These are phyloP conservation scores for Hibiscus trionum DNA, from an alignment of 345 rosid genomes.

Conservation along the genomic window DNA sequence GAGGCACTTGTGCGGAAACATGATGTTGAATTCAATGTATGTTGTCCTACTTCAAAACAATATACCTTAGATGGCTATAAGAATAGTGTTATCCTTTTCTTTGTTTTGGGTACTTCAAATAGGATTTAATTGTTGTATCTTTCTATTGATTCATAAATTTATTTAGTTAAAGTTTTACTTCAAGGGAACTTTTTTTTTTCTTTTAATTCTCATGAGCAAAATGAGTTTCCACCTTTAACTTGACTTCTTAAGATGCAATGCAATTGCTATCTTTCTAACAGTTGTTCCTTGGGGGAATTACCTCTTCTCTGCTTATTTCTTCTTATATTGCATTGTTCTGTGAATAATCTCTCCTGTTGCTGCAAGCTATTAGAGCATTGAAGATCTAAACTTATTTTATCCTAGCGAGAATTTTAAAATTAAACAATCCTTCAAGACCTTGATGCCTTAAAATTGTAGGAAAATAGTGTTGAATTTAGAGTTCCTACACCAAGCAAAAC, in stretches of 20 bases:
- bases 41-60: constrained; percentile 8
- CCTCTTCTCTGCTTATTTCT: not conserved
- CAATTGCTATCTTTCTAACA: not conserved
- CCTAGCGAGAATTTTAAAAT: not conserved
- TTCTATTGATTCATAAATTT: not conserved
- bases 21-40: constrained; percentile 82
- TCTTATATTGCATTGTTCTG: not conserved
- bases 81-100: not conserved
- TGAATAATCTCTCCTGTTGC: not conserved
- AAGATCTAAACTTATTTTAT: not conserved
- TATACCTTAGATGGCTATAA: not conserved
- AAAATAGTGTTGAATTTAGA: not conserved
- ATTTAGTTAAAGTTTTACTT: not conserved
- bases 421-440: not conserved
- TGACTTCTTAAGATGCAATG: not conserved
- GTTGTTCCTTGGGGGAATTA: not conserved
- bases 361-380: not conserved
- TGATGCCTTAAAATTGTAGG: not conserved
- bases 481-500: not conserved
- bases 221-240: not conserved
- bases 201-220: not conserved
- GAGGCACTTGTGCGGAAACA: constrained; percentile 89
- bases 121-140: not conserved
- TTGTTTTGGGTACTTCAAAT: not conserved
- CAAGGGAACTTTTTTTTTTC: not conserved